These are phyloP conservation scores for Exophiala phaeomuriformis DNA, from an alignment of 2,329 filamentous ascomycete genomes.

Conservation along the genomic window DNA sequence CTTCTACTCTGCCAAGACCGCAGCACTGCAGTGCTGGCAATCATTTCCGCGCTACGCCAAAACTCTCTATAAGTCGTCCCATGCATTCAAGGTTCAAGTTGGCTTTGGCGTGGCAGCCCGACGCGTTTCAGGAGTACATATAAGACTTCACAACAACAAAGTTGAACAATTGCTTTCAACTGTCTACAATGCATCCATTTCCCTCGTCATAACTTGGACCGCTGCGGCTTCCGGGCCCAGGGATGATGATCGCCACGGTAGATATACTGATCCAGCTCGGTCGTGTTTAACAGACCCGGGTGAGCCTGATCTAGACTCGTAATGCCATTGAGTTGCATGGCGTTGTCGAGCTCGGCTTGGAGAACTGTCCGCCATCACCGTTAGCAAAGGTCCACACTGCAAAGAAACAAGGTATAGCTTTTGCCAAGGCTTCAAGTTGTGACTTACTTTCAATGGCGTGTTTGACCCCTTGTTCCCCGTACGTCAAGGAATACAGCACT, in stretches of 20 bases:
- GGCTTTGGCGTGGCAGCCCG: no score
- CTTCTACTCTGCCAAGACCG: no score
- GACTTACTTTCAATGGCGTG: slow-evolving; percentile 49
- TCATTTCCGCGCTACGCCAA: no score
- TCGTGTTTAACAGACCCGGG: slow-evolving; percentile 54
- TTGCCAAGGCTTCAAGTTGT: slow-evolving; percentile 46
- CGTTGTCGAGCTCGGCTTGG: slow-evolving; percentile 56
- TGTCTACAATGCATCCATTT: not conserved
- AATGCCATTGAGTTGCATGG: slow-evolving; percentile 60
- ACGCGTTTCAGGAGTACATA: not conserved
- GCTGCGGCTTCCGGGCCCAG: slow-evolving; percentile 8
- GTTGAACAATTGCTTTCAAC: no score
- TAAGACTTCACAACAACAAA: no score
- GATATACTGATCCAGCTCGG: slow-evolving; percentile 6
- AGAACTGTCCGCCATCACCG: slow-evolving; percentile 35
- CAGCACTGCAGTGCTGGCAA: no score
- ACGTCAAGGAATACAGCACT: slow-evolving; percentile 47
- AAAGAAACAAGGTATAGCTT: slow-evolving; percentile 28
- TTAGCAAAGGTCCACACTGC: slow-evolving; percentile 28
- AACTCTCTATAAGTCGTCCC: no score
- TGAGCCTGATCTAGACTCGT: slow-evolving; percentile 55
- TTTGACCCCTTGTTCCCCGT: slow-evolving; percentile 49
- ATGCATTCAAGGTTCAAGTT: no score
- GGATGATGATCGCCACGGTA: slow-evolving; percentile 9
- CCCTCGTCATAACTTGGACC: not conserved